phyloP scores from a whole-genome alignment of 129 eudicot genomes.

The Pseudognaphalium luteoalbum region DNA sequence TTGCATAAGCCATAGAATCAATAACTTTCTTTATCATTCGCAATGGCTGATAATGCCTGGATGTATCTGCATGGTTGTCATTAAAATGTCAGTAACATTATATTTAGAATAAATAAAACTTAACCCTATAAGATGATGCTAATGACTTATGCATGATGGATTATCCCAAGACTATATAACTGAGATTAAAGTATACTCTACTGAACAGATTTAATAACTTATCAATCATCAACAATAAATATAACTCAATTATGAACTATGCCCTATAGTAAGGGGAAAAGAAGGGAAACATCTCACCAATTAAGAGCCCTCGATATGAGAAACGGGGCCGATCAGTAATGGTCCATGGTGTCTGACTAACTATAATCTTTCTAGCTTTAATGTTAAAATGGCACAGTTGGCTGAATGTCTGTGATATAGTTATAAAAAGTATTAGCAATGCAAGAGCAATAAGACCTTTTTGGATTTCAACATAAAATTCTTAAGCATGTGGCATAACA shows the following conservation, averaged over 20 bases:
- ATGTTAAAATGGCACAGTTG: conserved; percentile 74
- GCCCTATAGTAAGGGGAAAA: conserved; percentile 3
- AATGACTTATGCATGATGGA: conserved; percentile 6
- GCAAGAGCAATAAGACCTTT: conserved; percentile 8
- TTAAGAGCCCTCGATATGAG: conserved; percentile 81
- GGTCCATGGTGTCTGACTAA: conserved; percentile 71
- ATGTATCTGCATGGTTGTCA: conserved; percentile 67
- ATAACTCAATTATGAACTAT: neutral
- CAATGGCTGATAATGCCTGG: conserved; percentile 89
- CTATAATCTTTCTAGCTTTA: conserved; percentile 56
- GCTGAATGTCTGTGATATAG: conserved; percentile 74
- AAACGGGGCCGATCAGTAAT: conserved; percentile 83
- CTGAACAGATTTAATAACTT: neutral
- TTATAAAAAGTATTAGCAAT: neutral
- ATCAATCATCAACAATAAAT: conserved; percentile 3
- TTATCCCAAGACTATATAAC: neutral
- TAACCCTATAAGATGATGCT: conserved; percentile 1
- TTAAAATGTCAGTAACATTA: conserved; percentile 20
- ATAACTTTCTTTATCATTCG: conserved; percentile 84
- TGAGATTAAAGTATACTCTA: conserved; percentile 1
- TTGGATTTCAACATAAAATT: conserved; percentile 1
- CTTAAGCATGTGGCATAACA: neutral
- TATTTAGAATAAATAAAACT: neutral
- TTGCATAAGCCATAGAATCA: conserved; percentile 96
- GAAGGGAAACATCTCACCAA: conserved; percentile 58